A percentile compares a stretch with the other conserved stretches of the same genome.
Evolutionary conservation across 179 eudicot species (phyloP).

Genomic region (Silene noctiflora): DNA sequence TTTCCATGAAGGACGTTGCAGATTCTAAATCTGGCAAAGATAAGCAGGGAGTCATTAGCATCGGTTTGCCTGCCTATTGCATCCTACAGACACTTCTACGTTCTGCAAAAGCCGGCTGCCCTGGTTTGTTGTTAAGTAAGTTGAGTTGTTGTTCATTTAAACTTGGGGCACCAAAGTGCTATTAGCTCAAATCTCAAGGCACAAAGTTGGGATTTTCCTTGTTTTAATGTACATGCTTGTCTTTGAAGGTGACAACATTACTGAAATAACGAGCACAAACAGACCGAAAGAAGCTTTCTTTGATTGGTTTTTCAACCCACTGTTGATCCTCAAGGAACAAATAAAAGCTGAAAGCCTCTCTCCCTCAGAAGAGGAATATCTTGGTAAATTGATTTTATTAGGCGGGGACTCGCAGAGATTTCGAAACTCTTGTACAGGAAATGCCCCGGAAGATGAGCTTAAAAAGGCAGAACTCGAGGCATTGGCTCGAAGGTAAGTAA

Average conservation of each 20-base stretch:
- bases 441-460: conserved; percentile 54
- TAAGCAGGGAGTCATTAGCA: conserved; percentile 44
- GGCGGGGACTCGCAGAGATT: conserved; percentile 52
- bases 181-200: not conserved
- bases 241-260: conserved; percentile 58
- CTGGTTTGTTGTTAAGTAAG: conserved; percentile 71
- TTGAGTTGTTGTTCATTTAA: conserved; percentile 3
- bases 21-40: conserved; percentile 64
- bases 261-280: conserved; percentile 74
- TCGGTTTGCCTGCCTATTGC: conserved; percentile 81
- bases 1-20: conserved; percentile 67
- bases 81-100: conserved; percentile 62
- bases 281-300: conserved; percentile 73
- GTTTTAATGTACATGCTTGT: not conserved
- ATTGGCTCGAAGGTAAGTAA: conserved; percentile 74
- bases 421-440: conserved; percentile 34
- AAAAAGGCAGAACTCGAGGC: conserved; percentile 84
- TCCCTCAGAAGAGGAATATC: conserved; percentile 59
- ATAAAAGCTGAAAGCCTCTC: conserved; percentile 74
- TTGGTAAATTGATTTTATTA: conserved; percentile 60
- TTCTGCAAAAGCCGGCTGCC: conserved; percentile 66
- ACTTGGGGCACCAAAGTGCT: not conserved
- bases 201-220: not conserved
- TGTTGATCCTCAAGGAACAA: conserved; percentile 82
- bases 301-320: conserved; percentile 87